Percentiles rank a stretch among this genome's conserved stretches.
Conservation (phyloP, 2,329 filamentous ascomycete genomes). For the Dactylonectria estremocensis region DNA sequence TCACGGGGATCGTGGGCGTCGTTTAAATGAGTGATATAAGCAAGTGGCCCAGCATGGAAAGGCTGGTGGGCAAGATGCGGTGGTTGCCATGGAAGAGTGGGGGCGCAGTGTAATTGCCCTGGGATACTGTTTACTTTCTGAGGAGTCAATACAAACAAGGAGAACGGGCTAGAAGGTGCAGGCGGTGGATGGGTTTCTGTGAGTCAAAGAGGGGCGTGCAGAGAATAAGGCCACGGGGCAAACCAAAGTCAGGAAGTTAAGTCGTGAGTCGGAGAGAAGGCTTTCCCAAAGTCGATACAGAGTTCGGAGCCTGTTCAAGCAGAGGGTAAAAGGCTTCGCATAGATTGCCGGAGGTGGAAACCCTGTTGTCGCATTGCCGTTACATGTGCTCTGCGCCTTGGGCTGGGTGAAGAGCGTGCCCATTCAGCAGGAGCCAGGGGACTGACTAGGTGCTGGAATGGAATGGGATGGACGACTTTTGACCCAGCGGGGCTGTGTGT, state of each 20-base stretch:
- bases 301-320: neutral
- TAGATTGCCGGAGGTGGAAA: conserved; percentile 12
- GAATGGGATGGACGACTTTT: neutral
- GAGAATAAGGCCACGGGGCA: neutral
- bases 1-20: conserved; percentile 31
- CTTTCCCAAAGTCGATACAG: neutral
- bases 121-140: conserved; percentile 43
- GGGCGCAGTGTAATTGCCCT: conserved; percentile 31
- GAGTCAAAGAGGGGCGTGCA: conserved; percentile 30
- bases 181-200: conserved; percentile 22
- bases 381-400: conserved; percentile 3
- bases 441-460: conserved; percentile 1
- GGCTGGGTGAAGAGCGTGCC: conserved; percentile 3
- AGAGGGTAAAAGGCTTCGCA: neutral
- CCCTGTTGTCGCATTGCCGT: neutral
- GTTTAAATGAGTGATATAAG: conserved; percentile 40
- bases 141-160: conserved; percentile 45
- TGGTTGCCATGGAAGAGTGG: conserved; percentile 50
- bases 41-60: conserved; percentile 42
- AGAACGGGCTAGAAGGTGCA: conserved; percentile 30
- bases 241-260: neutral
- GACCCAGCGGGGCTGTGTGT: neutral
- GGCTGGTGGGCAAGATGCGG: conserved; percentile 33
- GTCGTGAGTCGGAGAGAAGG: neutral
- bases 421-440: neutral